These are phyloP conservation scores for Agastache rugosa DNA, from an alignment of 257 asterid species.

Conservation along the genomic window DNA sequence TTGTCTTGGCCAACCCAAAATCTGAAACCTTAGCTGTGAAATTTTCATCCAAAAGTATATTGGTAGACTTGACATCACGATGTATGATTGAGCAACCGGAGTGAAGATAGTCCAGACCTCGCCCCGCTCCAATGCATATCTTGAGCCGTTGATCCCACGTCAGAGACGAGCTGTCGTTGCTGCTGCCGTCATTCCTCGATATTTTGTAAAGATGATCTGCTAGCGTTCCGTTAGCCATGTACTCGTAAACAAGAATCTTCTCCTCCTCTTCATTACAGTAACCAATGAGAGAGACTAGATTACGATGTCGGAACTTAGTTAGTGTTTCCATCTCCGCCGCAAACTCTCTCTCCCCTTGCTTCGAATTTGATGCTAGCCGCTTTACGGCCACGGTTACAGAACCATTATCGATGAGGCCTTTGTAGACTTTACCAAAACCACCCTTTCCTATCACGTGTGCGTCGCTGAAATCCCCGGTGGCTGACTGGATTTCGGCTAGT, in stretches of 20 bases:
- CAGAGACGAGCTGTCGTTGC: too few relatives aligned
- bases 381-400: background rate
- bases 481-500: constrained; percentile 4
- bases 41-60: constrained; percentile 14
- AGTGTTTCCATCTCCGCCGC: constrained; percentile 6
- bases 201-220: constrained; percentile 11
- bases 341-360: constrained; percentile 19
- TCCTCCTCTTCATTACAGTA: constrained; percentile 1
- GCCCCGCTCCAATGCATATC: constrained; percentile 22
- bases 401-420: background rate
- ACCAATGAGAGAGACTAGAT: constrained; percentile 17
- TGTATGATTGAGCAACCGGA: constrained; percentile 23
- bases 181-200: too few relatives aligned
- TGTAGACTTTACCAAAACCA: constrained; percentile 24
- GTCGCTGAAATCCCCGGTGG: constrained; percentile 1
- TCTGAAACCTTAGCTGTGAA: constrained; percentile 11
- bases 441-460: constrained; percentile 12
- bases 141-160: background rate
- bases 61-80: constrained; percentile 26
- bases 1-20: constrained; percentile 14
- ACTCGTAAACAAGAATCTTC: constrained; percentile 22
- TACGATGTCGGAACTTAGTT: background rate
- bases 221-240: constrained; percentile 1
- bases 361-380: background rate
- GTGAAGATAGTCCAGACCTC: constrained; percentile 31